Conservation (phyloP, 1,284 basidiomycete genomes). For the Sporisorium graminicola region DNA sequence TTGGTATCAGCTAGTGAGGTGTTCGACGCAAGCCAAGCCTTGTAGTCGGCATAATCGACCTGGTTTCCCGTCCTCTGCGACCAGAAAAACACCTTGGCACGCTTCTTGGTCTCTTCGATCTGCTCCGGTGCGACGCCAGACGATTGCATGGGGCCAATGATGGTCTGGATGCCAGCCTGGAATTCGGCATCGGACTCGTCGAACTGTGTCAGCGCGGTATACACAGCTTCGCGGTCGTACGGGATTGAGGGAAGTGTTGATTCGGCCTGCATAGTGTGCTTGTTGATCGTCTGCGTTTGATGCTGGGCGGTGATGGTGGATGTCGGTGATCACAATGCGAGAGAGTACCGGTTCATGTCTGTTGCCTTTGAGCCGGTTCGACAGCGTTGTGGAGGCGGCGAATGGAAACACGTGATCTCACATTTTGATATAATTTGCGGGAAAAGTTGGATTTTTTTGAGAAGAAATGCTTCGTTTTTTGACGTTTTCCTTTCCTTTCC, state of each 20-base stretch:
- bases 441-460: conserved; percentile 3
- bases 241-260: conserved; percentile 23
- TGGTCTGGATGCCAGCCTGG: conserved; percentile 54
- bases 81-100: conserved; percentile 56
- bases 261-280: conserved; percentile 20
- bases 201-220: conserved; percentile 32
- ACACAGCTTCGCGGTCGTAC: conserved; percentile 42
- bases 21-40: conserved; percentile 28
- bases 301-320: neutral
- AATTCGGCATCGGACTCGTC: conserved; percentile 42
- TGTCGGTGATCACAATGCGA: no score
- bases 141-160: conserved; percentile 46
- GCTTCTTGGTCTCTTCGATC: conserved; percentile 42
- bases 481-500: no score
- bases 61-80: conserved; percentile 40
- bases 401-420: conserved; percentile 10
- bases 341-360: conserved; percentile 9
- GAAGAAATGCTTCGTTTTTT: conserved; percentile 3
- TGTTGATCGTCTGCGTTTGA: neutral
- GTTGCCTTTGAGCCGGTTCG: conserved; percentile 12
- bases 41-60: conserved; percentile 45
- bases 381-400: conserved; percentile 9
- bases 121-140: conserved; percentile 45
- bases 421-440: conserved; percentile 1
- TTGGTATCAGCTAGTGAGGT: neutral